Conservation (phyloP, 2,329 filamentous ascomycete genomes). For the Myriangium duriaei region DNA sequence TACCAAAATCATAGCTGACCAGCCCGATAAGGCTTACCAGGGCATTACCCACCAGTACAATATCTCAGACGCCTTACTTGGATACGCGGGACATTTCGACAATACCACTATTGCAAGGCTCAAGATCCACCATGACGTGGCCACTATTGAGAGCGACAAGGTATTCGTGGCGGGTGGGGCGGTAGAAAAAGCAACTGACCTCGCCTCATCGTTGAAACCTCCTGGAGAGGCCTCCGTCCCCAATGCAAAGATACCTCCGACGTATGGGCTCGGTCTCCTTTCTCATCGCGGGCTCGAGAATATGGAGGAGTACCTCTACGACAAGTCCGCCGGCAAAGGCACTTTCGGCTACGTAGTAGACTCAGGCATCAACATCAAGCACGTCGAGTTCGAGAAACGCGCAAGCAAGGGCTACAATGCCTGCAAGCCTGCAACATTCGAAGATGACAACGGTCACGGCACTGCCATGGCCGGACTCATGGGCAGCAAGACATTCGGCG, state of each 20-base stretch:
- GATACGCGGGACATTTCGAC: constrained; percentile 11
- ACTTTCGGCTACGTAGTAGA: constrained; percentile 33
- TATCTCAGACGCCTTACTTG: constrained; percentile 8
- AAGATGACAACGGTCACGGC: constrained; percentile 46
- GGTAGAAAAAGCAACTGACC: no score
- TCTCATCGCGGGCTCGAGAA: constrained; percentile 10
- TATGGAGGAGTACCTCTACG: constrained; percentile 11
- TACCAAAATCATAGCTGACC: constrained; percentile 7
- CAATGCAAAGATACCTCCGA: constrained; percentile 13
- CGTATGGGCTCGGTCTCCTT: constrained; percentile 16
- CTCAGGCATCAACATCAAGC: constrained; percentile 16
- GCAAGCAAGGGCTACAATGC: constrained; percentile 23
- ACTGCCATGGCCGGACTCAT: constrained; percentile 53
- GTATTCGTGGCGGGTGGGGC: no score
- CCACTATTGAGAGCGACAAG: constrained; percentile 10
- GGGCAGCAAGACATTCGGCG: constrained; percentile 47
- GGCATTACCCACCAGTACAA: constrained; percentile 5
- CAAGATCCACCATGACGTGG: constrained; percentile 7
- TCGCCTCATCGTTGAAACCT: no score
- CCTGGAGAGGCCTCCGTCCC: constrained; percentile 6
- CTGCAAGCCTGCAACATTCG: constrained; percentile 13
- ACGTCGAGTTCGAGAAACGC: constrained; percentile 25
- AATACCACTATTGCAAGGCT: constrained; percentile 8
- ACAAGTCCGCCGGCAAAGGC: constrained; percentile 15
- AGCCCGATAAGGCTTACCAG: constrained; percentile 7